Evolutionary conservation across 768 basidiomycete genomes (phyloP).

Genomic region (Fibroporia radiculosa): DNA sequence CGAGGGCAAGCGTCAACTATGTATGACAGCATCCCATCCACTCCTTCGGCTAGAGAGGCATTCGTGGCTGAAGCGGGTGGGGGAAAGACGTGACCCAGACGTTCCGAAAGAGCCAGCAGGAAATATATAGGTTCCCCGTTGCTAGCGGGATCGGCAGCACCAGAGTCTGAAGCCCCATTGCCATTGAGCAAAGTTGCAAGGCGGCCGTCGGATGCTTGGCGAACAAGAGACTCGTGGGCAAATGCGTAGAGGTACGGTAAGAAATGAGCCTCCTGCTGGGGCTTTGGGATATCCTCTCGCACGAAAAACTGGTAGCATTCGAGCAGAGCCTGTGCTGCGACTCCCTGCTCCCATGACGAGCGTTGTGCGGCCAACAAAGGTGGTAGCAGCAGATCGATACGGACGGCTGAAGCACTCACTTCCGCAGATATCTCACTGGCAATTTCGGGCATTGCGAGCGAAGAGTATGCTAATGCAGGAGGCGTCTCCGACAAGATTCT

Average conservation of each 20-base stretch:
- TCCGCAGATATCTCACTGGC: no score
- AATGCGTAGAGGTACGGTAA: slow-evolving; percentile 12
- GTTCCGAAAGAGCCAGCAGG: slow-evolving; percentile 1
- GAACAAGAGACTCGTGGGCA: slow-evolving; percentile 13
- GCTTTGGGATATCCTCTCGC: not conserved
- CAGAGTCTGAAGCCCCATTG: slow-evolving; percentile 10
- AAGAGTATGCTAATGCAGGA: no score
- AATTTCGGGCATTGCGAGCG: no score
- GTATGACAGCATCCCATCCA: slow-evolving; percentile 13
- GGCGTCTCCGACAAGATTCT: no score
- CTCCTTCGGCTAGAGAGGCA: slow-evolving; percentile 3
- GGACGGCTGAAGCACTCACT: not conserved
- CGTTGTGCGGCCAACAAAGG: slow-evolving; percentile 13
- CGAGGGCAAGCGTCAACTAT: slow-evolving; percentile 11
- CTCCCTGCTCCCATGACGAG: slow-evolving; percentile 19
- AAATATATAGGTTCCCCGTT: slow-evolving; percentile 14
- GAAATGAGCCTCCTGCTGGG: not conserved
- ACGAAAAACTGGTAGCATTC: slow-evolving; percentile 7
- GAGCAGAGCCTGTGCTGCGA: slow-evolving; percentile 15
- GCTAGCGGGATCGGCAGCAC: slow-evolving; percentile 14
- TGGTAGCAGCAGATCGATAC: slow-evolving; percentile 7
- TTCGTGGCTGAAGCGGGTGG: not conserved
- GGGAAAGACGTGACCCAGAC: not conserved
- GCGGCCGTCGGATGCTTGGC: slow-evolving; percentile 12
- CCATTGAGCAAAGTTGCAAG: slow-evolving; percentile 11